These are phyloP conservation scores for Aspergillus floridensis DNA, from an alignment of 2,329 filamentous ascomycete genomes.

Conservation along the genomic window DNA sequence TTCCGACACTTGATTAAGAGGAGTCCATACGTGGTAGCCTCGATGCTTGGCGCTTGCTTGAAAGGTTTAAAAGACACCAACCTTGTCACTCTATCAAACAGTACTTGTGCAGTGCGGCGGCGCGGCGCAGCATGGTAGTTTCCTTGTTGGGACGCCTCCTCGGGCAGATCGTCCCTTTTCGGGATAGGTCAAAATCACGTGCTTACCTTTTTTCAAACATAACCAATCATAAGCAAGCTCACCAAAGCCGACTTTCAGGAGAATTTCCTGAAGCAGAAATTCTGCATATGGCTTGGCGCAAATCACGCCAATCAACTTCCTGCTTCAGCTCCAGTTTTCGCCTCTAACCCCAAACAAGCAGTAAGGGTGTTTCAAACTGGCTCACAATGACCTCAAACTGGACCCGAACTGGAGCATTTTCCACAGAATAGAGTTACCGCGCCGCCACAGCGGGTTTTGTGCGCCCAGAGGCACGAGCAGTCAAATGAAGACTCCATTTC, in stretches of 20 bases:
- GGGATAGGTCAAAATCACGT: background rate
- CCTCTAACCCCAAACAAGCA: background rate
- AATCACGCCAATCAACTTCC: background rate
- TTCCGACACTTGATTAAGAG: too few relatives aligned
- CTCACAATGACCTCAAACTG: background rate
- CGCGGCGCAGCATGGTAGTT: too few relatives aligned
- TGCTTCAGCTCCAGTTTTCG: background rate
- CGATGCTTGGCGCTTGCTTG: too few relatives aligned
- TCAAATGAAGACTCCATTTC: background rate
- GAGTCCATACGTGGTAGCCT: too few relatives aligned
- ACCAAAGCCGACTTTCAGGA: background rate
- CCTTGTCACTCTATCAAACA: too few relatives aligned
- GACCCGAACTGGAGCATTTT: background rate
- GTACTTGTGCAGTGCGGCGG: too few relatives aligned
- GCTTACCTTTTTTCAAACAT: background rate
- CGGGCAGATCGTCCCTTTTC: background rate
- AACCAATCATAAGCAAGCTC: background rate
- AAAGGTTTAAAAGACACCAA: too few relatives aligned
- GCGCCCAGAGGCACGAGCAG: background rate
- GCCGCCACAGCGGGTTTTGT: background rate
- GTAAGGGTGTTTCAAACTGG: background rate
- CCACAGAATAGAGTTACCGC: background rate
- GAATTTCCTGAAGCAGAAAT: background rate
- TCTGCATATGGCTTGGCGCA: background rate
- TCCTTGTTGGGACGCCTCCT: background rate